Conservation (phyloP, 108 stramenopile species). For the Stephanodiscus minutulus region DNA sequence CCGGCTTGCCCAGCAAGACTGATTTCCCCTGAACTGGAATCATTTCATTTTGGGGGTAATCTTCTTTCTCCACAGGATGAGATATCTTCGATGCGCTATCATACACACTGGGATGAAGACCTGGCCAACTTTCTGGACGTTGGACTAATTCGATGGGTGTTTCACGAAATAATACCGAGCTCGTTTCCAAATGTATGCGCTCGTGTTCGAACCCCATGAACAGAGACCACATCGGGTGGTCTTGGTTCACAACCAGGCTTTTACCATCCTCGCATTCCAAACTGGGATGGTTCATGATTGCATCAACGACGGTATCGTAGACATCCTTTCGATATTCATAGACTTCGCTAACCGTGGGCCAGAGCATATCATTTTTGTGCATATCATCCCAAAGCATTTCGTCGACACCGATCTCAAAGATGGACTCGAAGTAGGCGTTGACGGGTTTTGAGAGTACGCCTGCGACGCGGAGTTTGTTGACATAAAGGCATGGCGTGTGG, state of each 20-base stretch:
- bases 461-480: constrained; percentile 91
- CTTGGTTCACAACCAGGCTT: constrained; percentile 61
- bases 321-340: constrained; percentile 83
- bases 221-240: constrained; percentile 90
- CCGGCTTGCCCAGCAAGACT: constrained; percentile 87
- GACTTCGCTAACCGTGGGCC: constrained; percentile 90
- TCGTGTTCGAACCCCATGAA: constrained; percentile 95
- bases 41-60: constrained; percentile 76
- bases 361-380: constrained; percentile 89
- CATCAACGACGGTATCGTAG: constrained; percentile 70
- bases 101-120: constrained; percentile 68
- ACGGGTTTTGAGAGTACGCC: constrained; percentile 78
- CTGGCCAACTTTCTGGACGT: constrained; percentile 80
- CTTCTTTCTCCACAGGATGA: constrained; percentile 58
- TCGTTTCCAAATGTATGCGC: constrained; percentile 95
- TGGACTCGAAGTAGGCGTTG: constrained; percentile 85
- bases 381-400: constrained; percentile 98
- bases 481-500: constrained; percentile 88
- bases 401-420: constrained; percentile 95
- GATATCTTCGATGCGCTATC: constrained; percentile 30
- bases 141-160: constrained; percentile 83
- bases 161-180: constrained; percentile 91
- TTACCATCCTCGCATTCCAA: constrained; percentile 57
- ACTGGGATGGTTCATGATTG: constrained; percentile 77
- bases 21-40: constrained; percentile 53